Conservation (phyloP, 225 moss, liverwort and hornwort genomes). For the Sphagnum tenellum region DNA sequence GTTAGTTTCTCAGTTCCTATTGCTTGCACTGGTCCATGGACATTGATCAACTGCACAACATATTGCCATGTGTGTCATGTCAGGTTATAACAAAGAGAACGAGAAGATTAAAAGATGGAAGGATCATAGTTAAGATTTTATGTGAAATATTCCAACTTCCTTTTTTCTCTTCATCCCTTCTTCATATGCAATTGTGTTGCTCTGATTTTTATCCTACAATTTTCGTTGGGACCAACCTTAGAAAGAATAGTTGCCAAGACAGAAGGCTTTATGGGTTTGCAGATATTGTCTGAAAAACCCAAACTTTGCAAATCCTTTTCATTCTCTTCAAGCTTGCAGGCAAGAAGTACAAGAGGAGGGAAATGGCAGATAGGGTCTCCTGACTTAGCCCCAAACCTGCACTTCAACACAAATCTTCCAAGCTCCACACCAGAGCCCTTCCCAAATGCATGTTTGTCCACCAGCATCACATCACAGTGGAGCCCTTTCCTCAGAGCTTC, state of each 20-base stretch:
- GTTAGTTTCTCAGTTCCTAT: not conserved
- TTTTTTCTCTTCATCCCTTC: not conserved
- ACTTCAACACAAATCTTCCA: slow-evolving; percentile 3
- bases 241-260: not conserved
- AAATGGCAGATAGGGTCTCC: not conserved
- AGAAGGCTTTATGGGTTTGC: slow-evolving; percentile 13
- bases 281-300: slow-evolving; percentile 8
- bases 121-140: too few species aligned
- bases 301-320: slow-evolving; percentile 8
- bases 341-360: slow-evolving; percentile 10
- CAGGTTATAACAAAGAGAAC: not conserved
- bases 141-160: not conserved
- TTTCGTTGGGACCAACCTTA: too few species aligned
- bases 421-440: slow-evolving; percentile 10
- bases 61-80: too few species aligned
- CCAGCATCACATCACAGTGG: slow-evolving; percentile 12
- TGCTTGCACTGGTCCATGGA: not conserved
- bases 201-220: slow-evolving; percentile 2
- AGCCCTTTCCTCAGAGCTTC: slow-evolving; percentile 1
- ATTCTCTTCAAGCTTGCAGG: slow-evolving; percentile 12
- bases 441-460: slow-evolving; percentile 14
- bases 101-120: not conserved
- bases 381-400: not conserved
- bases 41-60: too few species aligned
- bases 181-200: not conserved